Evolutionary conservation across 495 filamentous ascomycete species (phyloP), one percentile per base, ranked within the genome.

Genomic region (Annulohypoxylon bovei): DNA sequence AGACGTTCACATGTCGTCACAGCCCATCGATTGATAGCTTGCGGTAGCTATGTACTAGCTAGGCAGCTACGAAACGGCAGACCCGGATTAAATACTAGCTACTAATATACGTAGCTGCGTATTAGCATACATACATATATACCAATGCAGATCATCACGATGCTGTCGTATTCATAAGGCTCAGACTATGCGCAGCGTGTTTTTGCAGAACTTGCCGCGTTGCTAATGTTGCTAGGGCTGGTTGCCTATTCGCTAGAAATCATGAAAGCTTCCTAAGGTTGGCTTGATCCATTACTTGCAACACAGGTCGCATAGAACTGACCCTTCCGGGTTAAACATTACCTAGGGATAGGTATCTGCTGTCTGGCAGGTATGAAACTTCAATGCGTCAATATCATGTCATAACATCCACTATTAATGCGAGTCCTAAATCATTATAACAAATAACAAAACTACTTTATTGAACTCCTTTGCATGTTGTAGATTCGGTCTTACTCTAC

Each of bases 1-100:
- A 30, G 7, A 11, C 20, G 49, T 20, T 62, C 46, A 39, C 47
- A 62, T 62, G 47, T 53, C 60, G 60, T 62, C 60, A 62, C 49
- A 52, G 60, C 35, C 20, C 32, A 14, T 62, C 12, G 42, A 28
- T 50, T 28, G 58, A 18, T 37, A 35, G 22, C 11, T 54, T 54
- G 35, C 18, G n/a, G 25, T 30, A 53, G 28, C 6, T 32, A 4
- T 42, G 14, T 12, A 42, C 3, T n/a, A 39, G 35, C 14, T 32
- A 52, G 49, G 49, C 49, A 52, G 49, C 49, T 53, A 20, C 49
- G n/a, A 32, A 32, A 53, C 27, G n/a, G 39, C 6, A 18, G 39
- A 42, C 39, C 8, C 39, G 39, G 20, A 23, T 20, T 23, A 18
- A 47, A 25, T 47, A 42, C 12, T 42, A 42, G 12, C 39, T 12